Evolutionary conservation across 352 stramenopile genomes (phyloP).

Genomic region (Albugo candida): DNA sequence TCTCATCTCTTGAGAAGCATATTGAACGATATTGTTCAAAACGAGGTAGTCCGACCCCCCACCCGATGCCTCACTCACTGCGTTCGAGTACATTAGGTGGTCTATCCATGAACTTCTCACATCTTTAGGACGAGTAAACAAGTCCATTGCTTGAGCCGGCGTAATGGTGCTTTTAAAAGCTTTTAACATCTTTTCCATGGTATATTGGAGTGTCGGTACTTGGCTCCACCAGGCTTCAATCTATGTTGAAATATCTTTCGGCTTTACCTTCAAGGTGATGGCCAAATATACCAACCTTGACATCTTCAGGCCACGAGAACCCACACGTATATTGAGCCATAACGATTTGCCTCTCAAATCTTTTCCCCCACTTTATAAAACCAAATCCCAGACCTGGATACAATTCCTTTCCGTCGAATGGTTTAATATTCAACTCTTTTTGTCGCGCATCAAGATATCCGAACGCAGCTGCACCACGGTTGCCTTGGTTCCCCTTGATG

Average conservation of each 20-base stretch:
- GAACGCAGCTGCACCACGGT: no score
- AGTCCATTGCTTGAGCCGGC: slow-evolving; percentile 5
- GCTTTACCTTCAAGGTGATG: no score
- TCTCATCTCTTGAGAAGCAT: background rate
- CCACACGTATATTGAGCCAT: background rate
- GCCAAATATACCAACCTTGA: background rate
- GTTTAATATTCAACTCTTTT: slow-evolving; percentile 1
- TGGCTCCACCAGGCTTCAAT: slow-evolving; percentile 3
- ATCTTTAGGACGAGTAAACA: slow-evolving; percentile 4
- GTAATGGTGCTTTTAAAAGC: background rate
- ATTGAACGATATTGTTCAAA: background rate
- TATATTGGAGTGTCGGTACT: slow-evolving; percentile 3
- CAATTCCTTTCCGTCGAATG: slow-evolving; percentile 8
- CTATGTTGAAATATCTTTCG: background rate
- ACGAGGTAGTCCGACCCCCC: background rate
- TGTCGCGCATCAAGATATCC: background rate
- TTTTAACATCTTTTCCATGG: slow-evolving; percentile 7
- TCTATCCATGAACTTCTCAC: background rate
- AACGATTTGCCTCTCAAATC: background rate
- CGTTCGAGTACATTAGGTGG: background rate
- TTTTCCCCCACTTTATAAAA: slow-evolving; percentile 1
- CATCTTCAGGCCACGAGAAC: background rate
- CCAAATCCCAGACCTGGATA: slow-evolving; percentile 3
- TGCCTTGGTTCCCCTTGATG: no score
- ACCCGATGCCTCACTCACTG: no score